Evolutionary conservation across 1,139 yeast genomes (phyloP).

Genomic region (Taphrina confusa): DNA sequence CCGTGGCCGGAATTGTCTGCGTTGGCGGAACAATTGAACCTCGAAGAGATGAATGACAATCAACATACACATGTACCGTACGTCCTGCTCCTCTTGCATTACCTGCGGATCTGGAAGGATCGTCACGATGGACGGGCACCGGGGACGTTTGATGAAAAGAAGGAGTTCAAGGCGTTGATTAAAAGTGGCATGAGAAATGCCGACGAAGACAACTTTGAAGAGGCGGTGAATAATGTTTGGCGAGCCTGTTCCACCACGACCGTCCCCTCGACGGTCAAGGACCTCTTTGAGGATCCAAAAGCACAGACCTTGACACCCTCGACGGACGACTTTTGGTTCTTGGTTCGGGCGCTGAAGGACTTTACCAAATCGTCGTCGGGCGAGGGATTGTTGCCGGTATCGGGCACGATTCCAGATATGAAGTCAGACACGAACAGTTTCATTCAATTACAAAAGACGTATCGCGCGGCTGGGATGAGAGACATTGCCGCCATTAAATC

Average conservation of each 20-base stretch:
- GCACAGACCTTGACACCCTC: slow-evolving; percentile 38
- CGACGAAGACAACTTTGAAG: slow-evolving; percentile 65
- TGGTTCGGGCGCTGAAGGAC: slow-evolving; percentile 57
- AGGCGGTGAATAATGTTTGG: slow-evolving; percentile 64
- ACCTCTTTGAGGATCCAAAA: slow-evolving; percentile 17
- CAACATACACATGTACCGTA: slow-evolving; percentile 75
- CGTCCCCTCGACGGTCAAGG: slow-evolving; percentile 27
- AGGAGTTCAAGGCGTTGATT: slow-evolving; percentile 51
- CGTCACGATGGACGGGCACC: slow-evolving; percentile 51
- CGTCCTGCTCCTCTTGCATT: slow-evolving; percentile 63
- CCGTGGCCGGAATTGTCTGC: slow-evolving; percentile 75
- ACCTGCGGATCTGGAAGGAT: slow-evolving; percentile 48
- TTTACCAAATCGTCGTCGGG: slow-evolving; percentile 50
- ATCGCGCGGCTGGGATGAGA: slow-evolving; percentile 56
- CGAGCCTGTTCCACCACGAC: slow-evolving; percentile 44
- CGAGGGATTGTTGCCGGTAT: slow-evolving; percentile 61
- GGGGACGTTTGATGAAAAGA: slow-evolving; percentile 52
- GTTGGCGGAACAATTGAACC: slow-evolving; percentile 56
- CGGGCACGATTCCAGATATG: slow-evolving; percentile 87
- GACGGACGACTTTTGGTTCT: slow-evolving; percentile 60
- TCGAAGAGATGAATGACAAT: slow-evolving; percentile 53
- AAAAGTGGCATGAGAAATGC: slow-evolving; percentile 45
- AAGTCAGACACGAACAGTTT: slow-evolving; percentile 71
- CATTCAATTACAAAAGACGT: slow-evolving; percentile 59
- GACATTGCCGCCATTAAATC: slow-evolving; percentile 54